These are phyloP conservation scores for Globisporangium nagaii DNA, from an alignment of 352 stramenopile genomes.

Conservation along the genomic window DNA sequence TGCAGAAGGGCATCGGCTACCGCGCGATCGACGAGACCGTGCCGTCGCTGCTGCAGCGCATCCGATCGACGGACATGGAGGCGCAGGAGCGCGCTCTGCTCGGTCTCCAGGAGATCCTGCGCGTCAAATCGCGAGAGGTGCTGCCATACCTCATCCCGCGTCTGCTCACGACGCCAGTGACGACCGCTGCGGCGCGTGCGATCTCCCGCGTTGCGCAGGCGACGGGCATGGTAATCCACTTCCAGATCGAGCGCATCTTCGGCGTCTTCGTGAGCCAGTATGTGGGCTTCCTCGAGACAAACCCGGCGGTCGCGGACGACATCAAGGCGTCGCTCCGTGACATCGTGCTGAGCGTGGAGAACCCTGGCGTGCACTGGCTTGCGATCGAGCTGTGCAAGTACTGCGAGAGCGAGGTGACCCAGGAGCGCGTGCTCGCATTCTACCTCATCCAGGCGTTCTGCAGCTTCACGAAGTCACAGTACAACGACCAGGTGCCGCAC, in stretches of 20 bases:
- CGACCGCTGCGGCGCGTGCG: constrained; percentile 83
- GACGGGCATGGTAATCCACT: constrained; percentile 92
- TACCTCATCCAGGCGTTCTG: constrained; percentile 90
- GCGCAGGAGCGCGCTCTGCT: constrained; percentile 90
- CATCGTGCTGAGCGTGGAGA: constrained; percentile 83
- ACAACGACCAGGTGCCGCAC: constrained; percentile 92
- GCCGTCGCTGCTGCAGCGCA: constrained; percentile 91
- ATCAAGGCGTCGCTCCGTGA: constrained; percentile 72
- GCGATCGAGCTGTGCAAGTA: constrained; percentile 94
- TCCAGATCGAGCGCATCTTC: constrained; percentile 95
- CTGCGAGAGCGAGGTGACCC: constrained; percentile 86
- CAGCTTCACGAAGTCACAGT: constrained; percentile 80
- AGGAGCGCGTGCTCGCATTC: constrained; percentile 88
- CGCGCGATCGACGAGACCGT: constrained; percentile 97
- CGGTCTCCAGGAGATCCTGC: constrained; percentile 97
- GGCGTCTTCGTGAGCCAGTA: constrained; percentile 77
- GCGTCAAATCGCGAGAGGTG: constrained; percentile 94
- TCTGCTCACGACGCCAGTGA: constrained; percentile 91
- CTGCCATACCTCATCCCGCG: constrained; percentile 97
- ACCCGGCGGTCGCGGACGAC: constrained; percentile 43
- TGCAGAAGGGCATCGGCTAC: constrained; percentile 95
- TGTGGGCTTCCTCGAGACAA: constrained; percentile 30
- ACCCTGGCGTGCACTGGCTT: constrained; percentile 92
- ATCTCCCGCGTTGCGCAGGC: constrained; percentile 92
- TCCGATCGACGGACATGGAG: constrained; percentile 70